Conservation (phyloP, 2,329 filamentous ascomycete genomes). For the Phaeosphaeriaceae sp. region DNA sequence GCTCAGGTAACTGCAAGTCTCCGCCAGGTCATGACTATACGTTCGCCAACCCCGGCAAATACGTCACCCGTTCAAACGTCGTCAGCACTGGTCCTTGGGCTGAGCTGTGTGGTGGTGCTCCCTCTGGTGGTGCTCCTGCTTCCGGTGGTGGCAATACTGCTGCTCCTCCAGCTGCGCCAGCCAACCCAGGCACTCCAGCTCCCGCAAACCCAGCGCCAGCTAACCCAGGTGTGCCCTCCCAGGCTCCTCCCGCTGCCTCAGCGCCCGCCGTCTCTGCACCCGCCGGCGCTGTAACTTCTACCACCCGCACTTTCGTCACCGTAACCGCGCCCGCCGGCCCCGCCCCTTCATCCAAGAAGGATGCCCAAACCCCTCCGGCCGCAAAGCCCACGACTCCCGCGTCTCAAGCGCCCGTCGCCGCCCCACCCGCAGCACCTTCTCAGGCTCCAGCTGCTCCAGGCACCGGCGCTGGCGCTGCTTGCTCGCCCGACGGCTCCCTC, state of each 20-base stretch:
- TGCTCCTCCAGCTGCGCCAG: slow-evolving; percentile 3
- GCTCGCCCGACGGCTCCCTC: slow-evolving; percentile 43
- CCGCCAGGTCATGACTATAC: slow-evolving; percentile 51
- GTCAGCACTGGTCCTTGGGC: slow-evolving; percentile 36
- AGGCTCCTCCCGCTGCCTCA: not conserved
- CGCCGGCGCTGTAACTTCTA: slow-evolving; percentile 16
- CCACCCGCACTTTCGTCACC: slow-evolving; percentile 30
- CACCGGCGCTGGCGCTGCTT: slow-evolving; percentile 18
- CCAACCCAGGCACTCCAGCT: slow-evolving; percentile 9
- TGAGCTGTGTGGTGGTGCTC: slow-evolving; percentile 31
- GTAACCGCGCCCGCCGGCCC: slow-evolving; percentile 25
- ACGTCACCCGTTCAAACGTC: slow-evolving; percentile 45
- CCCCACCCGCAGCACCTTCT: slow-evolving; percentile 2
- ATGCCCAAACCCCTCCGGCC: slow-evolving; percentile 2
- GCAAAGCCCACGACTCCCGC: too few relatives aligned
- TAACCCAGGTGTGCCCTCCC: slow-evolving; percentile 1
- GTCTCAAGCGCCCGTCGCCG: not conserved
- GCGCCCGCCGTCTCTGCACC: slow-evolving; percentile 4
- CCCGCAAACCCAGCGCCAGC: slow-evolving; percentile 1
- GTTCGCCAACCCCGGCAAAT: slow-evolving; percentile 71
- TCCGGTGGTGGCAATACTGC: slow-evolving; percentile 7
- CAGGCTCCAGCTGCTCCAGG: slow-evolving; percentile 10
- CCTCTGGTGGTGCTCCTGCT: slow-evolving; percentile 7
- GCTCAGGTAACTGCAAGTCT: slow-evolving; percentile 62
- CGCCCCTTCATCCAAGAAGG: not conserved